These are phyloP conservation scores for Penicillium frequentans DNA, from an alignment of 2,329 filamentous ascomycete species.

Conservation along the genomic window DNA sequence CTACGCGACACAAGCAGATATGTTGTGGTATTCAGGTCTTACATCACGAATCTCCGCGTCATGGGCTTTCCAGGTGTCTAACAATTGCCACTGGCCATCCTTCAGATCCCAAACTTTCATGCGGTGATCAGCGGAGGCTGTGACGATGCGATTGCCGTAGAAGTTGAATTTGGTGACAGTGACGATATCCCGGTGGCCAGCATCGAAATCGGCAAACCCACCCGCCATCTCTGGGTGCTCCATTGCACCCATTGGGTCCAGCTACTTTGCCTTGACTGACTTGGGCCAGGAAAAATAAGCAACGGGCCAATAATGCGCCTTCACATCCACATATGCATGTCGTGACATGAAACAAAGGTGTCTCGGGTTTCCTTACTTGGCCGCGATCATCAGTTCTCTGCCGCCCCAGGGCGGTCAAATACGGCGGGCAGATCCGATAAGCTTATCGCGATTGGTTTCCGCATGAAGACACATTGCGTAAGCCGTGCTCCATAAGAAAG, in stretches of 20 bases:
- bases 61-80: conserved; percentile 87
- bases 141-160: conserved; percentile 88
- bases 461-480: conserved; percentile 35
- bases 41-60: conserved; percentile 88
- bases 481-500: conserved; percentile 4
- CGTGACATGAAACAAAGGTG: conserved; percentile 23
- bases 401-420: conserved; percentile 29
- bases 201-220: conserved; percentile 45
- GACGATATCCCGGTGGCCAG: conserved; percentile 63
- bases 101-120: conserved; percentile 85
- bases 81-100: conserved; percentile 73
- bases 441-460: conserved; percentile 15
- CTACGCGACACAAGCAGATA: background rate
- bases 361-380: conserved; percentile 22
- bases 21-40: conserved; percentile 35
- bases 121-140: conserved; percentile 87
- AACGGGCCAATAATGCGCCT: conserved; percentile 19
- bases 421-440: conserved; percentile 20
- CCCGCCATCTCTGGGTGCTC: conserved; percentile 34
- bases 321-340: conserved; percentile 19
- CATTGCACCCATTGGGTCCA: conserved; percentile 21
- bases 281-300: conserved; percentile 3
- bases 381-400: conserved; percentile 15
- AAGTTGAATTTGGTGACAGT: conserved; percentile 86
- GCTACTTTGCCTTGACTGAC: conserved; percentile 1